Evolutionary conservation across 352 stramenopile genomes (phyloP).

Genomic region (Globisporangium cederbergense): DNA sequence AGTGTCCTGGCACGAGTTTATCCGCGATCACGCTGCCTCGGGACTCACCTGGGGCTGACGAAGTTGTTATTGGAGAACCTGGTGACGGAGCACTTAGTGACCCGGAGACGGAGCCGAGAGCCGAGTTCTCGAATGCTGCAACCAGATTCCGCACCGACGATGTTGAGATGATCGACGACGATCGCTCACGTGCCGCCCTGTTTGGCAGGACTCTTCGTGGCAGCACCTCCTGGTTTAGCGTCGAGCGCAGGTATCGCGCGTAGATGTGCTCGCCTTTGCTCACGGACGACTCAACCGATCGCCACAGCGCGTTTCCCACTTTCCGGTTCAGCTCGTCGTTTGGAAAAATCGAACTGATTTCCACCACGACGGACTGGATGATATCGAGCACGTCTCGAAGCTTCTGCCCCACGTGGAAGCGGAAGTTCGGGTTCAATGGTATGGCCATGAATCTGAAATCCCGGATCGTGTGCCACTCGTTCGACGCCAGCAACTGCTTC

Average conservation of each 20-base stretch:
- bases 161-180: slow-evolving; percentile 15
- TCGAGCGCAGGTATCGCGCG: slow-evolving; percentile 66
- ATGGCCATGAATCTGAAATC: slow-evolving; percentile 45
- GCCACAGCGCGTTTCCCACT: slow-evolving; percentile 53
- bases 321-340: slow-evolving; percentile 59
- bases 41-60: neutral
- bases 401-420: slow-evolving; percentile 62
- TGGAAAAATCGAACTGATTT: slow-evolving; percentile 73
- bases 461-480: slow-evolving; percentile 54
- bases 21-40: neutral
- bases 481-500: slow-evolving; percentile 33
- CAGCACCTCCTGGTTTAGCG: slow-evolving; percentile 44
- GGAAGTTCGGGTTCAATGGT: slow-evolving; percentile 57
- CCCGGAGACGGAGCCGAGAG: slow-evolving; percentile 17
- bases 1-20: neutral
- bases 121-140: slow-evolving; percentile 23
- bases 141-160: slow-evolving; percentile 24
- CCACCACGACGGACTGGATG: slow-evolving; percentile 56
- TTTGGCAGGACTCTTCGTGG: neutral
- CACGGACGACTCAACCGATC: slow-evolving; percentile 44
- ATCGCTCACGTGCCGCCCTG: slow-evolving; percentile 1
- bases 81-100: slow-evolving; percentile 2
- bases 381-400: slow-evolving; percentile 56
- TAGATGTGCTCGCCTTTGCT: slow-evolving; percentile 69
- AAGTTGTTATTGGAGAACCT: neutral